Percentiles rank a stretch among this genome's conserved stretches.
These are phyloP conservation scores for Cavenderia fasciculata DNA, from an alignment of 78 protist genomes.

Conservation along the genomic window DNA sequence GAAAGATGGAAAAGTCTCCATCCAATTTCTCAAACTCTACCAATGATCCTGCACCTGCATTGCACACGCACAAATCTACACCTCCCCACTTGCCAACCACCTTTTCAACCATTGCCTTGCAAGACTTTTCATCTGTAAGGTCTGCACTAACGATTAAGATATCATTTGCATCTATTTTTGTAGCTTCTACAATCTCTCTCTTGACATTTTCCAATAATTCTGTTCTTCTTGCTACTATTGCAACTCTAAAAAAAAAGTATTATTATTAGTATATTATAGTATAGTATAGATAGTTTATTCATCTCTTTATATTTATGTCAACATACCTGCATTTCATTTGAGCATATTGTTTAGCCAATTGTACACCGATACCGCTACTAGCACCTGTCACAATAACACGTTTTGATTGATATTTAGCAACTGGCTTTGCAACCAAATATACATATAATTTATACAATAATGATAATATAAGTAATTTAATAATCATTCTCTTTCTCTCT, in stretches of 20 bases:
- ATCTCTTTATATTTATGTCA: no score
- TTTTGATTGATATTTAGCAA: constrained; percentile 26
- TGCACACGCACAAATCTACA: constrained; percentile 71
- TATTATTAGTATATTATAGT: background rate
- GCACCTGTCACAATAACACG: constrained; percentile 77
- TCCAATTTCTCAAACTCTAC: constrained; percentile 32
- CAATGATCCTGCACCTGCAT: constrained; percentile 73
- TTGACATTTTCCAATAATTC: constrained; percentile 21
- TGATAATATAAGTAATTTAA: no score
- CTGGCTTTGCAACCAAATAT: constrained; percentile 5
- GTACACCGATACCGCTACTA: constrained; percentile 60
- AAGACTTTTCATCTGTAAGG: constrained; percentile 17
- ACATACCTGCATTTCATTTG: constrained; percentile 39
- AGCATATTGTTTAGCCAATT: constrained; percentile 44
- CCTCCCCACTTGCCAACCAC: constrained; percentile 24
- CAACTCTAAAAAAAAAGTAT: constrained; percentile 2
- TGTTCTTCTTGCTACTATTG: constrained; percentile 58
- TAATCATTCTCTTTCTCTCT: no score
- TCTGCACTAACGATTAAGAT: constrained; percentile 19
- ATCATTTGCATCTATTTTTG: background rate
- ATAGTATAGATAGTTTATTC: no score
- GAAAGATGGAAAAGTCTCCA: constrained; percentile 42
- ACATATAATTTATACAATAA: background rate
- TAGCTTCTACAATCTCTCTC: background rate
- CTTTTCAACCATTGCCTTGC: constrained; percentile 35